Base-by-base conservation (phyloP, 805 yeast genomes). In the Candida glaebosa region DNA sequence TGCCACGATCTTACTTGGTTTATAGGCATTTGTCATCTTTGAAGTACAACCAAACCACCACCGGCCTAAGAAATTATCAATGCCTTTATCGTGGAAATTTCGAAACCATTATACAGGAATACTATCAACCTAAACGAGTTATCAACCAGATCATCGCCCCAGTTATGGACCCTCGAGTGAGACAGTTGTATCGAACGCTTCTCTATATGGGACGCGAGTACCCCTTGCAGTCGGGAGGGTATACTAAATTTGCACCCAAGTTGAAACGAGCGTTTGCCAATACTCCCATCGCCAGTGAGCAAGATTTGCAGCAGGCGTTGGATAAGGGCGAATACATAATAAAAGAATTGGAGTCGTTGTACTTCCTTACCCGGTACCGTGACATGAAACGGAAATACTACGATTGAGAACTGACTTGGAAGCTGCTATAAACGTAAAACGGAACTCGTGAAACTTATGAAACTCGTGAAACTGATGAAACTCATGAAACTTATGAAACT, bases 181-280 rank as follows among this genome's bases (percentile, higher is more conserved):
- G 63, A 20, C 44, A 44, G 8, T 44, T 58, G 31, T 60, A 54
- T 50, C 57, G 56, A 43, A 50, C 46, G 33, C 49, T 66, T 16
- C 48, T 63, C 10, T 65, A 52, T 45, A 60, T 64, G 69, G 69
- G 62, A 6, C 53, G 50, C 34, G 67, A 62, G 26, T 64, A 65
- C 44, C 70, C 71, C n/a, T 46, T 22, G 5, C 50, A 52, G 38
- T 51, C 56, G 19, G 66, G 65, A 3, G 66, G 68, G 2, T 58
- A 56, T 38, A 28, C n/a, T 9, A 56, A 54, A 41, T 56, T 65
- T 30, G 37, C 49, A 14, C n/a, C 28, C 4, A 40, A 19, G 22
- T 42, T 61, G 28, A 60, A 63, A 42, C 18, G 20, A 24, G 43
- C 41, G 10, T 64, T 58, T 37, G 48, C 46, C 19, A 43, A 28